Conservation (phyloP, 169 alveolate genomes). For the Eimeria sp. region DNA sequence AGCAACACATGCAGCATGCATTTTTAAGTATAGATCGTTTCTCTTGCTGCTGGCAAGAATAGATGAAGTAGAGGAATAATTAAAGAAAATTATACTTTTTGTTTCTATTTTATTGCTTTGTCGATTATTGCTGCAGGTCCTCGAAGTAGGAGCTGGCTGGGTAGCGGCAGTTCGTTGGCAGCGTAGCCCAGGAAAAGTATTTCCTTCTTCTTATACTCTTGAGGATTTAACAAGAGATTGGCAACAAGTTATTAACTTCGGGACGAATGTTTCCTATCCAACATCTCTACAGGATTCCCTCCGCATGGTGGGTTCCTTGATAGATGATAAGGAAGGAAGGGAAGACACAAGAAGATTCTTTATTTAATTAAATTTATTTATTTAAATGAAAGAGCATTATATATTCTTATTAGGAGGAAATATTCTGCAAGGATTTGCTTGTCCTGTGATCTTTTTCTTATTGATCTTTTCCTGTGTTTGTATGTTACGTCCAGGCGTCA, state of each 20-base stretch:
- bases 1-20: too few relatives aligned
- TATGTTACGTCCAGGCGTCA: conserved; percentile 26
- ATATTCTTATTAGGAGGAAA: too few relatives aligned
- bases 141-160: conserved; percentile 92
- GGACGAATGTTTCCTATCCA: conserved; percentile 65
- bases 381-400: too few relatives aligned
- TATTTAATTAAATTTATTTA: neutral
- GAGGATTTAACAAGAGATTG: conserved; percentile 76
- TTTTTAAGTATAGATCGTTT: too few relatives aligned
- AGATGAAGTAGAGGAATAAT: neutral
- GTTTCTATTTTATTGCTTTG: neutral
- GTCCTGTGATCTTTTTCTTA: too few relatives aligned
- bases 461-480: too few relatives aligned
- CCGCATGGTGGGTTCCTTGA: conserved; percentile 35
- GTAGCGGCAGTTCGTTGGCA: conserved; percentile 90
- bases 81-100: neutral
- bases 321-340: too few relatives aligned
- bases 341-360: too few relatives aligned
- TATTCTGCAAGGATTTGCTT: too few relatives aligned
- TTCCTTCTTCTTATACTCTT: conserved; percentile 46
- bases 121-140: conserved; percentile 82
- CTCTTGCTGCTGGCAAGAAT: too few relatives aligned
- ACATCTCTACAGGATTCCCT: conserved; percentile 79
- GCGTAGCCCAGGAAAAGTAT: conserved; percentile 81
- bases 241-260: conserved; percentile 39